These are phyloP conservation scores for Tremella fuciformis DNA, from an alignment of 768 basidiomycete species.

Conservation along the genomic window DNA sequence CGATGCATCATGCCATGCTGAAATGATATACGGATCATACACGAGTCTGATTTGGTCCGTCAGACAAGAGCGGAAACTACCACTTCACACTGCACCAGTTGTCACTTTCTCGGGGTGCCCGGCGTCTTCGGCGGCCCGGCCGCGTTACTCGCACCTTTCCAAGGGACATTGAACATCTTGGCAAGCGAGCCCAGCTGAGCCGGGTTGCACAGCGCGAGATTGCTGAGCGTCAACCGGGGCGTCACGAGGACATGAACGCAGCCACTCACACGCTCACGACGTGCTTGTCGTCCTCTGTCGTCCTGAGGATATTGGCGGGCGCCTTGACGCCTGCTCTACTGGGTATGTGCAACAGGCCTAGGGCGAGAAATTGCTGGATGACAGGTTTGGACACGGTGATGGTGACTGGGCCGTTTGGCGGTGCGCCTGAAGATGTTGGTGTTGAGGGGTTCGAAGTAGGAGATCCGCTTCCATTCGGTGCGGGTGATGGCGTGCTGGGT, in stretches of 20 bases:
- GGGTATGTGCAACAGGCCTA: constrained; percentile 14
- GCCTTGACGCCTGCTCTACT: constrained; percentile 12
- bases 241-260: background rate
- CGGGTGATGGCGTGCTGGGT: constrained; percentile 2
- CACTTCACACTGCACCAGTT: too few species aligned
- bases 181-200: constrained; percentile 10
- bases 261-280: constrained; percentile 11
- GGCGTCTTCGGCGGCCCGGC: background rate
- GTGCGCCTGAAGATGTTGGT: background rate
- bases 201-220: constrained; percentile 9
- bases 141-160: background rate
- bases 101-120: background rate
- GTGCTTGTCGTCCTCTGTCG: constrained; percentile 21
- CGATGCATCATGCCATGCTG: background rate
- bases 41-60: background rate
- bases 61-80: too few species aligned
- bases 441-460: background rate
- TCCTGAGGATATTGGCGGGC: constrained; percentile 14
- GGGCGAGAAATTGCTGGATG: constrained; percentile 16
- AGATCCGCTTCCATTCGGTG: background rate
- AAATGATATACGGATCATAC: background rate
- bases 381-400: constrained; percentile 6
- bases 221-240: background rate
- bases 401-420: constrained; percentile 1
- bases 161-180: constrained; percentile 15